Base-by-base conservation (phyloP, 2,329 filamentous ascomycete genomes). In the Exophiala sp. region DNA sequence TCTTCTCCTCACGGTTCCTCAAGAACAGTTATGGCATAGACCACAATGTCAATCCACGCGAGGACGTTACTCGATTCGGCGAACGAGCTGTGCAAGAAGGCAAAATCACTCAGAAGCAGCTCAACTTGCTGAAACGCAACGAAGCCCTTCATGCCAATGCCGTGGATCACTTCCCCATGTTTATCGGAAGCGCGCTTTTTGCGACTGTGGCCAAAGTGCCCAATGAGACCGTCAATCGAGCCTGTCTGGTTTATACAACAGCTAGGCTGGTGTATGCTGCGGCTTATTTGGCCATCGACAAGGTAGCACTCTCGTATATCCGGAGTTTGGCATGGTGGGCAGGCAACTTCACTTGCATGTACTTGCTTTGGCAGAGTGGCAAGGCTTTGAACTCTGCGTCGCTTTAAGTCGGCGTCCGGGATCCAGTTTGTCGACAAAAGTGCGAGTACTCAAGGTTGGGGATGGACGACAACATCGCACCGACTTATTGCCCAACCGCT, bases 11-110 rank as follows among this genome's bases (percentile, higher is more conserved):
- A 0, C 71, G 72, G 3, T 57, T 56, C 4, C 56, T 63, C 29
- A 75, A 74, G 52, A 41, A 62, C 1, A 50, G 45, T 45, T 60
- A 65, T 63, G 68, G 10, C 52, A 43, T 78, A 55, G 76, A 79
- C 64, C 75, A 79, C 65, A 73, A 79, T 43, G 68, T 66, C 14
- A 71, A 69, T 29, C 76, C 77, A 0, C 70, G 76, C 16, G 68
- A 76, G 51, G 76, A 79, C 59, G 63, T 78, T 2, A 57, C 54
- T 42, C 74, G 74, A 58, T 78, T 75, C 62, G 76, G 76, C 52
- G 69, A 72, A 5, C 63, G 62, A 6, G 73, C 74, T 12, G 71
- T 77, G 8, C 63, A 62, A 3, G 70, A 72, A 2, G 73, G 73
- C 3, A 76, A 76, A 59, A 67, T 79, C 39, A 76, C 71, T 0